Evolutionary conservation across 352 stramenopile species (phyloP), one percentile per base, ranked within the genome.

Genomic region (Thalassiosira mediterranea): DNA sequence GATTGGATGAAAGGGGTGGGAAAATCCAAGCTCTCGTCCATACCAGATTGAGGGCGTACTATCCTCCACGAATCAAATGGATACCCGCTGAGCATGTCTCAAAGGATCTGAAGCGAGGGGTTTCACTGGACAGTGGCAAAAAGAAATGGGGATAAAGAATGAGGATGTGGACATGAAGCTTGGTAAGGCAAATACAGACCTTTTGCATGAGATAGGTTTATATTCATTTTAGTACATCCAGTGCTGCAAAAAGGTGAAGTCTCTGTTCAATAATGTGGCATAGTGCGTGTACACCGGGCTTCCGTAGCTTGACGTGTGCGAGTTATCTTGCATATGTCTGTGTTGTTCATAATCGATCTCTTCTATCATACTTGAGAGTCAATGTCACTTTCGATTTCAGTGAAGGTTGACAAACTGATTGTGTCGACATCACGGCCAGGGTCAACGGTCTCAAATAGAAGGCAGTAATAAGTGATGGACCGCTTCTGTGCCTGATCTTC

Each of bases 1-100:
- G 65, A 47, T 63, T 83, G 19, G 68, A 83, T 40, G 69, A 75
- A 48, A 72, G 56, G 44, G 69, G 67, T 21, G 54, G 74, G 13
- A 71, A 69, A 32, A 75, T 83, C 56, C 74, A 83, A 53, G 69
- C 37, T 29, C 42, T 83, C 25, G 74, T 83, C 32, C 67, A 78
- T 67, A 64, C 34, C 26, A 62, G 61, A 19, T 48, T 83, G 25
- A 56, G 74, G 31, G 63, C 61, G 13, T 76, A 83, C 59, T 77
- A 79, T 60, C 74, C 74, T 8, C 74, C 74, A 32, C 73, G 59
- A 21, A 51, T 83, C 17, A 51, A 69, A 19, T 81, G 58, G 52
- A 58, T 76, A 25, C 49, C 72, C 5, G 65, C 65, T 17, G 59
- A 76, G 11, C 72, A 81, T 65, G 54, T 81, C n/a, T 60, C 40